Base-by-base conservation (phyloP, 2,329 filamentous ascomycete species). In the Pyrenochaeta sp. region DNA sequence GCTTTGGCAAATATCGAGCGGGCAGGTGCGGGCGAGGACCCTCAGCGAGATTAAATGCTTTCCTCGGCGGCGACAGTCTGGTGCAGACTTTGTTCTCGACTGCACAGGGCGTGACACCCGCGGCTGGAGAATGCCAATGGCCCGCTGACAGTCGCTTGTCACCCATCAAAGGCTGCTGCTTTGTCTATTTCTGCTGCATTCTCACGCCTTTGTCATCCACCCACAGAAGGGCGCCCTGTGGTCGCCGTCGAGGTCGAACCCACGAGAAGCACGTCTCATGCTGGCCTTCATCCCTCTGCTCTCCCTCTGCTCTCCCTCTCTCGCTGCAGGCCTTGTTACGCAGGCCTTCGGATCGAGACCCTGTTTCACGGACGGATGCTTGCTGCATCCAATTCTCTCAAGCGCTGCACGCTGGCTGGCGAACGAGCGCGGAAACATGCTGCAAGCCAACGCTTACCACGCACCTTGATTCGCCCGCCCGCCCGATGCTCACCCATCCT, bases 371-470 rank as follows among this genome's bases (percentile, higher is more conserved):
- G 35, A 35, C 28, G 23, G 10, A 28, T 19, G 19, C 15, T n/a
- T 3, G 23, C 21, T 24, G 34, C 14, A 22, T 22, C 19, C 22
- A 8, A 4, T 44, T 44, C 43, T 43, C 20, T 43, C 37, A 49
- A 42, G 46, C 49, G 52, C 52, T 48, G 51, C 52, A 56, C 18
- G 30, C 41, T 32, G 38, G 35, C 40, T 22, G 27, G 9, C 20
- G 14, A 10, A 23, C 17, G 26, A 39, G 19, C 34, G 18, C n/a
- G 19, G 24, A 19, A 31, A 17, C 26, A 43, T n/a, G 32, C n/a
- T 27, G 35, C 28, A 31, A 9, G n/a, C n/a, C 34, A 28, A 9
- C 40, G 40, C 38, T 42, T 45, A 29, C 39, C 20, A 37, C 32
- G 22, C 28, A 18, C 26, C 19, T 34, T 23, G 22, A 36, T 27